phyloP scores from a whole-genome alignment of 805 yeast species.

The Debaryomyces castellii region DNA sequence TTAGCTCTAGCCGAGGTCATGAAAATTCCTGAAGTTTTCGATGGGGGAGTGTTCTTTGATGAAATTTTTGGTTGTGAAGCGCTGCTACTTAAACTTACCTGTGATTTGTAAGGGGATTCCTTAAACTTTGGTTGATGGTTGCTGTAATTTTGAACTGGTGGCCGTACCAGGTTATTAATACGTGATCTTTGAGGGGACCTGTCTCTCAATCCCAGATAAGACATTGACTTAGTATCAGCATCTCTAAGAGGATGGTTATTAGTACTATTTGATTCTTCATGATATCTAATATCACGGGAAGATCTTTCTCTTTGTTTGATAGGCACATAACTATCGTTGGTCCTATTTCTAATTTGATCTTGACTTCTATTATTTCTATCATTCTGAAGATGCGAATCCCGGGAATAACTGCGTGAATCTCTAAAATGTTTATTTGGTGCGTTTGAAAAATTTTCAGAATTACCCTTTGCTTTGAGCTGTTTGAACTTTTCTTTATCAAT shows the following conservation, averaged over 20 bases:
- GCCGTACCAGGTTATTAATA: no score
- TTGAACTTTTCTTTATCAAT: constrained; percentile 65
- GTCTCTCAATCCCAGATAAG: constrained; percentile 7
- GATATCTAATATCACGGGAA: not conserved
- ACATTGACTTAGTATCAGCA: not conserved
- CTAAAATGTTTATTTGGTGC: not conserved
- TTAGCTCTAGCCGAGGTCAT: no score
- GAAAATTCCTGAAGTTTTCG: no score
- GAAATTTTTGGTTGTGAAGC: no score
- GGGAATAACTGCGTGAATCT: not conserved
- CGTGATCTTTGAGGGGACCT: constrained; percentile 8
- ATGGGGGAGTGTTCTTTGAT: no score
- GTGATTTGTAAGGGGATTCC: no score
- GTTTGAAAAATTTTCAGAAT: not conserved
- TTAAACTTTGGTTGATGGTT: no score
- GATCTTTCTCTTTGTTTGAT: not conserved
- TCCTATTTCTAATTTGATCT: not conserved
- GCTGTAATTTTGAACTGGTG: no score
- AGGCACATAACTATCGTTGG: not conserved
- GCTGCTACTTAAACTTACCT: no score
- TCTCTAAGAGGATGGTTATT: not conserved
- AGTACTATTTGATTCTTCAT: not conserved
- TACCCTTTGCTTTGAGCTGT: constrained; percentile 33
- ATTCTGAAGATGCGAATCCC: not conserved
- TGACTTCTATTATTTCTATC: not conserved